These are phyloP conservation scores for Sporothrix curviconia DNA, from an alignment of 2,329 filamentous ascomycete genomes.

Conservation along the genomic window DNA sequence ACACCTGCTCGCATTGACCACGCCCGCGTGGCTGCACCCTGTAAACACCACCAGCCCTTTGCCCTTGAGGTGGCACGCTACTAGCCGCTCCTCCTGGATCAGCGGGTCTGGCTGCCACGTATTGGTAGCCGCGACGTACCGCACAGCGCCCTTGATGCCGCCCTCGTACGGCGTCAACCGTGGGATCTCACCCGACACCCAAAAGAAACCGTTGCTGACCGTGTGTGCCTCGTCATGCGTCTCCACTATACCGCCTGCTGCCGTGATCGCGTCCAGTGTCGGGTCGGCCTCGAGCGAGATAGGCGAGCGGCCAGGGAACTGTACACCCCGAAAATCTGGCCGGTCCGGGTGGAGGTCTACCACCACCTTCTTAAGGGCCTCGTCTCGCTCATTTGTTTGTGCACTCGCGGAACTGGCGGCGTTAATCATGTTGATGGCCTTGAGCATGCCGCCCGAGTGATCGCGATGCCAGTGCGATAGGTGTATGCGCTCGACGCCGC, in stretches of 20 bases:
- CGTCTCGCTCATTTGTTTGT: conserved; percentile 3
- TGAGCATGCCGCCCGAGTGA: conserved; percentile 45
- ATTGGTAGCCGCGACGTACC: conserved; percentile 32
- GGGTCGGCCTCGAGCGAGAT: conserved; percentile 49
- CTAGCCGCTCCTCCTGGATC: conserved; percentile 46
- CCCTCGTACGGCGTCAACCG: conserved; percentile 42
- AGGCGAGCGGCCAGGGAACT: conserved; percentile 29
- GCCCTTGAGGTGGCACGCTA: conserved; percentile 49
- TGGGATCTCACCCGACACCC: conserved; percentile 49
- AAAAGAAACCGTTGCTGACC: conserved; percentile 43
- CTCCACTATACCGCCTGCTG: conserved; percentile 34
- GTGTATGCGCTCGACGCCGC: conserved; percentile 39
- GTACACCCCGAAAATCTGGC: conserved; percentile 44
- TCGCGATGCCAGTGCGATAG: conserved; percentile 51
- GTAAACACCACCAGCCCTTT: conserved; percentile 50
- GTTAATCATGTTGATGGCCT: conserved; percentile 42
- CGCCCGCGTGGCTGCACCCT: conserved; percentile 49
- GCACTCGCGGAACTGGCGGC: conserved; percentile 27
- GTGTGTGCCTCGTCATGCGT: conserved; percentile 36
- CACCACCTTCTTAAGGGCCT: conserved; percentile 25
- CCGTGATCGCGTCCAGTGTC: conserved; percentile 39
- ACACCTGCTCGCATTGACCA: conserved; percentile 45
- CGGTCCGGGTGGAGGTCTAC: conserved; percentile 48
- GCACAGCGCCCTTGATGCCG: conserved; percentile 39
- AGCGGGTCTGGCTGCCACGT: conserved; percentile 43